Evolutionary conservation across 1,284 basidiomycete genomes (phyloP).

Genomic region (Gomphus bonarii): DNA sequence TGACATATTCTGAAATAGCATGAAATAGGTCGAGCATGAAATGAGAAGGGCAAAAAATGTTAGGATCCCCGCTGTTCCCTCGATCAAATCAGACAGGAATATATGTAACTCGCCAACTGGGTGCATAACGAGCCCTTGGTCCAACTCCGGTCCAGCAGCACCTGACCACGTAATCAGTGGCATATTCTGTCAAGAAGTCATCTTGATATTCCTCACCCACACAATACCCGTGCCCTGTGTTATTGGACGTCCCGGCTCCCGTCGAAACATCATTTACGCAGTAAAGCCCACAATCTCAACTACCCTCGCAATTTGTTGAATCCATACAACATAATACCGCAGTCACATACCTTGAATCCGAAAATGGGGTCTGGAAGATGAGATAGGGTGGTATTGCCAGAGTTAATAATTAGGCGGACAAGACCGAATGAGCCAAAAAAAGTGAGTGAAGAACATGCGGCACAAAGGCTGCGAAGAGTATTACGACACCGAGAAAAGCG

Average conservation of each 20-base stretch:
- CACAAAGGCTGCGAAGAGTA: conserved; percentile 53
- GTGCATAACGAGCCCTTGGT: conserved; percentile 61
- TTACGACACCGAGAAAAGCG: conserved; percentile 50
- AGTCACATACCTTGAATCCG: conserved; percentile 46
- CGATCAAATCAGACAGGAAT: conserved; percentile 1
- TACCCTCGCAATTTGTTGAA: conserved; percentile 18
- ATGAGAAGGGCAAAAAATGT: conserved; percentile 53
- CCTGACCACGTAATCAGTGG: not conserved
- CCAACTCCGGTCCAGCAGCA: conserved; percentile 12
- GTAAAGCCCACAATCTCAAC: conserved; percentile 53
- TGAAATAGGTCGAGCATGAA: conserved; percentile 38
- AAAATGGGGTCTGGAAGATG: conserved; percentile 23
- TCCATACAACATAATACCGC: not conserved
- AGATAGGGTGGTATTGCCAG: conserved; percentile 21
- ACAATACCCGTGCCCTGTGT: conserved; percentile 44
- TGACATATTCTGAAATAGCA: conserved; percentile 17
- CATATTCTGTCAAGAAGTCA: not conserved
- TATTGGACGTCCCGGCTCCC: conserved; percentile 36
- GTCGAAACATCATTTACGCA: conserved; percentile 37
- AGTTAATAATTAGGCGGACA: conserved; percentile 40
- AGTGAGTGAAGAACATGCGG: too few species aligned
- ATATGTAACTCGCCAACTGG: conserved; percentile 46
- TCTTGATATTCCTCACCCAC: conserved; percentile 19
- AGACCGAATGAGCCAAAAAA: too few species aligned
- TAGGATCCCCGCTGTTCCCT: conserved; percentile 42